Percentiles rank a stretch among this genome's conserved stretches.
phyloP scores from a whole-genome alignment of 352 stramenopile species.

The Phytophthora megakarya region DNA sequence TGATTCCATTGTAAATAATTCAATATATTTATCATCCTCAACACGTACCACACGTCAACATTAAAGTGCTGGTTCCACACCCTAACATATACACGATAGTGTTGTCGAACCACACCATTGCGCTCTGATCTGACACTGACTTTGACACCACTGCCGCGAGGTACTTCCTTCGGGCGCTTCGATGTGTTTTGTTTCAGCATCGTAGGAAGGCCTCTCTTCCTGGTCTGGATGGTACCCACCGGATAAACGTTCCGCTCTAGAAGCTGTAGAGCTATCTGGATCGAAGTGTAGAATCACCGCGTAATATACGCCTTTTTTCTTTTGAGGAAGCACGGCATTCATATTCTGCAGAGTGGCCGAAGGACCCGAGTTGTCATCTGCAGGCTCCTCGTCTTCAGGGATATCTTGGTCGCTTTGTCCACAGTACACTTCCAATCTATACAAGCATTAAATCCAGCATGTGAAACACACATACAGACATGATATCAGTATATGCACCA shows the following conservation, averaged over 20 bases:
- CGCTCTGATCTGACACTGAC: neutral
- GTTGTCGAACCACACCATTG: slow-evolving; percentile 6
- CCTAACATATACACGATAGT: slow-evolving; percentile 3
- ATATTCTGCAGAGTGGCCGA: slow-evolving; percentile 1
- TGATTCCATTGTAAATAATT: no score
- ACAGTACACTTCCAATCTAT: slow-evolving; percentile 3
- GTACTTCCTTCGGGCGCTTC: neutral
- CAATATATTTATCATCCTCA: neutral
- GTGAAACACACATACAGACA: no score
- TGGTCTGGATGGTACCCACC: slow-evolving; percentile 1
- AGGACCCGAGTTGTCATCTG: neutral
- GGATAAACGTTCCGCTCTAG: slow-evolving; percentile 1
- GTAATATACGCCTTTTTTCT: neutral
- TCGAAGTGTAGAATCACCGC: neutral
- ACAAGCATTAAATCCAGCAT: neutral
- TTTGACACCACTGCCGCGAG: neutral
- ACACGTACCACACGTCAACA: slow-evolving; percentile 4
- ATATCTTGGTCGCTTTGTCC: neutral
- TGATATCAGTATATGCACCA: no score
- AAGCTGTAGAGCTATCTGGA: no score
- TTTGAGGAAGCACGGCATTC: neutral
- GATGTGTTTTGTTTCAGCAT: neutral
- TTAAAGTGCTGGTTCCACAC: neutral
- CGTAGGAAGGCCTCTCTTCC: neutral
- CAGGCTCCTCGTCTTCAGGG: neutral